These are phyloP conservation scores for Hypoxylon fuscum DNA, from an alignment of 495 filamentous ascomycete species.

Conservation along the genomic window DNA sequence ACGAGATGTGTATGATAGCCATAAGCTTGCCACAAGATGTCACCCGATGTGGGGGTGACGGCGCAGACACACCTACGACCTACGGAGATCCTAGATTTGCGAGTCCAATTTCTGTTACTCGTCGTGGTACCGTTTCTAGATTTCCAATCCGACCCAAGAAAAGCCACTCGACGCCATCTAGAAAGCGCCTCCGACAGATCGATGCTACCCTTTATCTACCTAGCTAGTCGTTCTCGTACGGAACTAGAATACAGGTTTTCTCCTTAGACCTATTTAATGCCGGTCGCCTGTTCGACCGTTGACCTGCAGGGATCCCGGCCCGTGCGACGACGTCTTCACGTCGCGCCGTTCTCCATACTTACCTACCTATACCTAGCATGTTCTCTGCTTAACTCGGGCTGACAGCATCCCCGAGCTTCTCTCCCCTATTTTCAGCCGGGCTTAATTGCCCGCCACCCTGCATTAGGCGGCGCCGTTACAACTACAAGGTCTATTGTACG, in stretches of 20 bases:
- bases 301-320: conserved; percentile 37
- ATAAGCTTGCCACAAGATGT: conserved; percentile 19
- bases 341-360: neutral
- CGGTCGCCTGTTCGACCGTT: conserved; percentile 36
- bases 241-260: conserved; percentile 34
- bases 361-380: neutral
- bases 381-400: conserved; percentile 11
- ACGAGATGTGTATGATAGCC: conserved; percentile 1
- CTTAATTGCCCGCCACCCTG: neutral
- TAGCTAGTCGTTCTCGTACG: conserved; percentile 35
- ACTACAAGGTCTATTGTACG: conserved; percentile 8
- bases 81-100: conserved; percentile 25
- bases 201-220: conserved; percentile 37
- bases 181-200: conserved; percentile 22
- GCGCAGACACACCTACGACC: conserved; percentile 4
- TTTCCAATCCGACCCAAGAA: conserved; percentile 25
- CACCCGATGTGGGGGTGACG: conserved; percentile 31
- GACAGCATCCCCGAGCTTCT: no score
- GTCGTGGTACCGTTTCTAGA: conserved; percentile 28
- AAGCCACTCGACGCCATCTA: conserved; percentile 21
- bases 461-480: conserved; percentile 4
- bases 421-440: no score
- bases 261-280: conserved; percentile 16
- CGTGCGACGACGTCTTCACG: conserved; percentile 23
- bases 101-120: no score